Base-by-base conservation (phyloP, 495 filamentous ascomycete genomes). In the Saxispiralis lemnorum region DNA sequence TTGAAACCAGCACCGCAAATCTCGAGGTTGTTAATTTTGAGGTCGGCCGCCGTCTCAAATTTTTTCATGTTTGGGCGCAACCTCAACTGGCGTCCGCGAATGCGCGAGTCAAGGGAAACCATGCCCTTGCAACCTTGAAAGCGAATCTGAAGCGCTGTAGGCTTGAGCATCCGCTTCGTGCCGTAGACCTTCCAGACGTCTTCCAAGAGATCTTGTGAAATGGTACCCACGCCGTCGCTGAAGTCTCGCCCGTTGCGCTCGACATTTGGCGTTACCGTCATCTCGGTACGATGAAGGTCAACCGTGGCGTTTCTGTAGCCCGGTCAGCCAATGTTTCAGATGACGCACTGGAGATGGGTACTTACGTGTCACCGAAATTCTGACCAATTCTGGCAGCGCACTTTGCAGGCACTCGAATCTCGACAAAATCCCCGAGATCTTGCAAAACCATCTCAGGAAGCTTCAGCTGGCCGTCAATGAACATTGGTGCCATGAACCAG, bases 301-400 rank as follows among this genome's bases (percentile, higher is more conserved):
- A 0, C 38, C 32, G 47, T 34, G 7, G 69, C 61, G 61, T 57
- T 14, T 3, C 38, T 40, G 38, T 7, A 30, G 7, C 7, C 7
- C 3, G 30, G 34, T 61, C 31, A 5, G 65, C 24, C 4, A 9
- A 28, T 5, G 9, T 9, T 28, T 9, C 4, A 9, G 24, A 4
- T 9, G 24, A 9, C 4, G 9, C 24, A 9, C 9, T 9, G 24
- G 24, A 28, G 24, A 4, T 28, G 24, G 24, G 59, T 62, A 67
- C 38, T 28, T 40, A 40, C 0, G 84, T 89, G 45, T 89, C 79
- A 0, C 82, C 81, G 41, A 89, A 89, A 0, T 80, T 76, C 52
- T 89, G 84, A 1, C 84, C 84, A 31, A 89, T 86, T 24, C 83
- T 65, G 0, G 84, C 83, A 0, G 84, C 84, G 43, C 79, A 84